Evolutionary conservation across 2,329 filamentous ascomycete species (phyloP).

Genomic region (Monilinia laxa): DNA sequence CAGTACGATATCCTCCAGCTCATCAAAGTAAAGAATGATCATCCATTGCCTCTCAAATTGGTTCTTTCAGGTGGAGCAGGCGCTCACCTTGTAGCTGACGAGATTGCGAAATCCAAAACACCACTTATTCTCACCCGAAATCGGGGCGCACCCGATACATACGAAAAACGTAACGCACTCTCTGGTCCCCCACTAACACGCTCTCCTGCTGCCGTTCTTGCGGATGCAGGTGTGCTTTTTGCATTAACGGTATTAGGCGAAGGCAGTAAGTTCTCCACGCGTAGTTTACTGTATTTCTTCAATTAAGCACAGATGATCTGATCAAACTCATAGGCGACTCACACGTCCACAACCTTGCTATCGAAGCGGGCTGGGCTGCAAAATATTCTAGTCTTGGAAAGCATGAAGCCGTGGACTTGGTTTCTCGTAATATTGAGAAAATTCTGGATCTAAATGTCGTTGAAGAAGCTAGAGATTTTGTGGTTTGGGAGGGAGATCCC

Average conservation of each 20-base stretch:
- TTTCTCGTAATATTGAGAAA: constrained; percentile 45
- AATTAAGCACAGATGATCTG: background rate
- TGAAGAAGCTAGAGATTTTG: constrained; percentile 43
- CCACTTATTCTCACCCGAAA: constrained; percentile 47
- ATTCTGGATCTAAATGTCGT: constrained; percentile 42
- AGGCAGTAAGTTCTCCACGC: constrained; percentile 20
- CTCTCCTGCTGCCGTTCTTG: constrained; percentile 44
- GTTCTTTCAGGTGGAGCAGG: constrained; percentile 45
- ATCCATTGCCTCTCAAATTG: constrained; percentile 38
- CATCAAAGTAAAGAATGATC: constrained; percentile 44
- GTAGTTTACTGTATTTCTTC: constrained; percentile 23
- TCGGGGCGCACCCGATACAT: constrained; percentile 41
- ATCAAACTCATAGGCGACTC: constrained; percentile 37
- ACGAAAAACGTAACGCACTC: constrained; percentile 43
- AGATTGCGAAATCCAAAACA: constrained; percentile 44
- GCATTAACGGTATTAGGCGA: constrained; percentile 40
- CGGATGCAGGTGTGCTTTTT: constrained; percentile 45
- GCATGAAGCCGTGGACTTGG: constrained; percentile 42
- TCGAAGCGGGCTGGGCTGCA: constrained; percentile 45
- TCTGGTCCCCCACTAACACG: constrained; percentile 46
- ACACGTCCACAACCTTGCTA: constrained; percentile 44
- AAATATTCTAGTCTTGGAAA: constrained; percentile 44
- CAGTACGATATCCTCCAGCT: constrained; percentile 46
- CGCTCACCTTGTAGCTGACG: constrained; percentile 44
- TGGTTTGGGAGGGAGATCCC: constrained; percentile 47